Evolutionary conservation across 768 basidiomycete genomes (phyloP), one percentile per base, ranked within the genome.

Genomic region (Suillus lakei): DNA sequence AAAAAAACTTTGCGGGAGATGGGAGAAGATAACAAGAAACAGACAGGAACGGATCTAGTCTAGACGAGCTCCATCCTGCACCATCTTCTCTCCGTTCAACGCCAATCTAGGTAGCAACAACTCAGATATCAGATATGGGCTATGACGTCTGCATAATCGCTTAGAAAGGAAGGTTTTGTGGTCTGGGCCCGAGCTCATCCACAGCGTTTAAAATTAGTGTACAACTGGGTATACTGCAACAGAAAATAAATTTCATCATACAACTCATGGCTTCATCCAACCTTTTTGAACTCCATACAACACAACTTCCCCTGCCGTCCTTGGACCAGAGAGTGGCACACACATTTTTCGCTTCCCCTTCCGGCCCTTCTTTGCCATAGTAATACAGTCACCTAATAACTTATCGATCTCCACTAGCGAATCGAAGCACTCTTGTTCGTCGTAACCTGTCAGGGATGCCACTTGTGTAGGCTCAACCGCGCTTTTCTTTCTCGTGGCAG

Each of bases 351-450:
- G 75, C 65, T 77, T 69, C 10, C 78, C 78, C 63, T 72, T 78
- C 56, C 65, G 68, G 41, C 67, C 66, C 66, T 77, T 80, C 60
- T 72, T 74, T 50, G 79, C 69, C 8, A 76, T 76, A 23, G 79
- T 71, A 50, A 92, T 74, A 64, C 82, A 81, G 28, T 79, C 73
- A 2, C 81, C 80, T 13, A 94, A 76, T 77, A 90, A 79, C 39
- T 71, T 76, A 71, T 93, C 91, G 65, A 92, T 80, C 71, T 92
- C 89, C 23, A 86, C 67, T 51, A 94, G 82, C 70, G 87, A 88
- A 58, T 87, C 83, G 67, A 91, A 90, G 73, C 91, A 92, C 60
- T 88, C 85, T 62, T 80, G 85, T 70, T 93, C 92, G 2, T 83
- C 83, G 74, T 86, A 91, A 0, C 80, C 79, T 32, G 77, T 72